phyloP scores from a whole-genome alignment of 1,139 yeast species.

The Pichia sp. region DNA sequence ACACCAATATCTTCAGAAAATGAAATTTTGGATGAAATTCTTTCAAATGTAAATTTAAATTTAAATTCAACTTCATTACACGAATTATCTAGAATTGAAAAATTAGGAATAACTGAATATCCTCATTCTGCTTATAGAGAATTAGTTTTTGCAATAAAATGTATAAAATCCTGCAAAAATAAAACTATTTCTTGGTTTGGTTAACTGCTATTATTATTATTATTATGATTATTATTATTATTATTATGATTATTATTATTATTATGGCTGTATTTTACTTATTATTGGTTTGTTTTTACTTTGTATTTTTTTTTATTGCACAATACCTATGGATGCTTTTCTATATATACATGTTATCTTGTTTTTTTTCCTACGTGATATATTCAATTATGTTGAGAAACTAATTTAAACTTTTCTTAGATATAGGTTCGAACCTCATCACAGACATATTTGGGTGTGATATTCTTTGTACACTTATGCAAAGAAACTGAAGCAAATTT shows the following conservation, averaged over 20 bases:
- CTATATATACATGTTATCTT: neutral
- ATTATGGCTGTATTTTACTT: neutral
- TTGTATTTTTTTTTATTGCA: no score
- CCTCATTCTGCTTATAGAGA: constrained; percentile 20
- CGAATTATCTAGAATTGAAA: constrained; percentile 4
- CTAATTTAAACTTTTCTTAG: no score
- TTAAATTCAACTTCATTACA: neutral
- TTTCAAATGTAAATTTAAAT: neutral
- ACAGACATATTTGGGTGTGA: no score
- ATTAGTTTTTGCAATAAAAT: constrained; percentile 23
- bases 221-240: no score
- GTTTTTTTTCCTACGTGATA: neutral
- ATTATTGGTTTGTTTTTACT: no score
- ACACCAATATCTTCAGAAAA: constrained; percentile 10
- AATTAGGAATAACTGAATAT: constrained; percentile 1
- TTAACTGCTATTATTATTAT: neutral
- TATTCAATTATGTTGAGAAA: neutral
- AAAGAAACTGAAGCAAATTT: no score
- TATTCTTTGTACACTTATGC: no score
- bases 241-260: neutral
- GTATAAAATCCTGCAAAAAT: constrained; percentile 23
- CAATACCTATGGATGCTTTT: no score
- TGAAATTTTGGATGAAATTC: neutral
- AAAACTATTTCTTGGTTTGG: constrained; percentile 10
- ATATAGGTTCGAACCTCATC: no score